Conservation (phyloP, 2,329 filamentous ascomycete genomes). For the Aureobasidium sp. region DNA sequence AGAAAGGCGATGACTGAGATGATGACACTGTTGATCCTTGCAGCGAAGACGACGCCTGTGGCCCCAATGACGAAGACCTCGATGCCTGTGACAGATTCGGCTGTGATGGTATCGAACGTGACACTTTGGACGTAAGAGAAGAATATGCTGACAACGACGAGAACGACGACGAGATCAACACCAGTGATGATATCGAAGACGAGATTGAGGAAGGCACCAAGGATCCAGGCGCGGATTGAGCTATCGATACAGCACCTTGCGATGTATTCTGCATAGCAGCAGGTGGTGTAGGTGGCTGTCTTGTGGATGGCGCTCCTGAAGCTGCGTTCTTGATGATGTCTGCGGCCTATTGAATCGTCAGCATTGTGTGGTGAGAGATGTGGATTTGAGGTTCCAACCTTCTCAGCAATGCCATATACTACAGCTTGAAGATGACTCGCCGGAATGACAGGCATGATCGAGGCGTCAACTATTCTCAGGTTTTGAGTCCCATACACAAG, state of each 20-base stretch:
- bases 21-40: not conserved
- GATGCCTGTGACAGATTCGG: not conserved
- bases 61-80: not conserved
- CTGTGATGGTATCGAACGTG: not conserved
- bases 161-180: not conserved
- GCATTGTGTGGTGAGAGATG: not conserved
- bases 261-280: not conserved
- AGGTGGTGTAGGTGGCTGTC: not conserved
- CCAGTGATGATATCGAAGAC: not conserved
- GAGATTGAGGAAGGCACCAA: not conserved
- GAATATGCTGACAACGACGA: not conserved
- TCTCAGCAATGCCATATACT: conserved; percentile 29
- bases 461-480: conserved; percentile 38
- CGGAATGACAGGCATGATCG: conserved; percentile 37
- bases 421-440: conserved; percentile 25
- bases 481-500: conserved; percentile 37
- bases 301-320: not conserved
- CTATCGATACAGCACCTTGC: not conserved
- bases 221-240: not conserved
- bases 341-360: conserved; percentile 28
- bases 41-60: not conserved
- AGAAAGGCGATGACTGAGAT: not conserved
- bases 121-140: not conserved
- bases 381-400: conserved; percentile 24
- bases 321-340: conserved; percentile 36